Conservation (phyloP, 495 filamentous ascomycete species). For the Podospora anserina region DNA sequence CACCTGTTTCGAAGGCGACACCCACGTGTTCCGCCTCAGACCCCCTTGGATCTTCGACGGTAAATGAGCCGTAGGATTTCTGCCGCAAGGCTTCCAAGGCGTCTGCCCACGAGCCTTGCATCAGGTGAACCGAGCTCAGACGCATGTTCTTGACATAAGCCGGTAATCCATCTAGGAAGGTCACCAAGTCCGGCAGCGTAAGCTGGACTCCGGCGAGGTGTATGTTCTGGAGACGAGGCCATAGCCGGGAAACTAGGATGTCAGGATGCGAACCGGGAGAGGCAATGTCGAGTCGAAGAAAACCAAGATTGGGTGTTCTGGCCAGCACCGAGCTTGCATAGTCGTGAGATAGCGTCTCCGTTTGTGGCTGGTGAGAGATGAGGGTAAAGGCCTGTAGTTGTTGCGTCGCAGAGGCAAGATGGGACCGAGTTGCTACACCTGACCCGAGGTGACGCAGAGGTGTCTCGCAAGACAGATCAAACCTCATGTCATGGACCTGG, state of each 20-base stretch:
- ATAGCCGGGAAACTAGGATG: not conserved
- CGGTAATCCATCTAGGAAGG: not conserved
- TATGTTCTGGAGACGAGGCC: not conserved
- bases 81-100: not conserved
- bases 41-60: not conserved
- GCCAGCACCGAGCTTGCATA: not conserved
- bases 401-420: not conserved
- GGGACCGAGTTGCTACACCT: not conserved
- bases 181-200: not conserved
- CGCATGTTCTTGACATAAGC: not conserved
- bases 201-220: not conserved
- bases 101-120: not conserved
- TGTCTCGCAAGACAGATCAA: not conserved
- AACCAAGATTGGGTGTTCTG: not conserved
- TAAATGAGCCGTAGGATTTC: not conserved
- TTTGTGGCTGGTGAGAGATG: not conserved
- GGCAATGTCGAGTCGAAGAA: not conserved
- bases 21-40: not conserved
- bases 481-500: not conserved
- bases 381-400: not conserved
- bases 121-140: not conserved
- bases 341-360: not conserved
- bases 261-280: not conserved
- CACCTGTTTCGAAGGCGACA: not conserved
- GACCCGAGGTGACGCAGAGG: not conserved